These are phyloP conservation scores for Colletotrichum acutatum DNA, from an alignment of 2,329 filamentous ascomycete species.

Conservation along the genomic window DNA sequence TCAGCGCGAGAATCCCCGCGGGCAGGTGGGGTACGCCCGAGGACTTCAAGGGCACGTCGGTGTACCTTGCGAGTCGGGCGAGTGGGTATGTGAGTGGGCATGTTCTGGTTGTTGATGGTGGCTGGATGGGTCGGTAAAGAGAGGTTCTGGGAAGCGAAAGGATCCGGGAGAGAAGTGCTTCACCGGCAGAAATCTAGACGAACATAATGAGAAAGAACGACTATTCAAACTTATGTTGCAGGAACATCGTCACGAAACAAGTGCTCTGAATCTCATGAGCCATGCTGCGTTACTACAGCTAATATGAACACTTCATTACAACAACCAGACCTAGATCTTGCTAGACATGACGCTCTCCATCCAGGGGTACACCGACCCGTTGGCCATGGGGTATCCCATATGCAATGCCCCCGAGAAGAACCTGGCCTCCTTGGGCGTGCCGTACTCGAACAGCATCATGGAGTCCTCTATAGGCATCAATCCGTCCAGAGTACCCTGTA, in stretches of 20 bases:
- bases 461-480: constrained; percentile 77
- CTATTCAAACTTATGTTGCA: background rate
- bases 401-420: constrained; percentile 72
- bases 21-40: constrained; percentile 86
- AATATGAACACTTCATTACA: background rate
- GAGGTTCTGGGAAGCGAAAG: background rate
- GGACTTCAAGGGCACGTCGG: constrained; percentile 86
- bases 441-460: constrained; percentile 72
- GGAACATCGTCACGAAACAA: background rate
- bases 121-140: constrained; percentile 86
- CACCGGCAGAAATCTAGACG: background rate
- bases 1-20: constrained; percentile 83
- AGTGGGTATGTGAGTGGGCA: constrained; percentile 87
- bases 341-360: constrained; percentile 65
- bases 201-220: background rate
- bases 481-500: constrained; percentile 69
- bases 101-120: constrained; percentile 85
- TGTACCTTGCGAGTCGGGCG: constrained; percentile 81
- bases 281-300: background rate
- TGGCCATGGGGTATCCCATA: constrained; percentile 75
- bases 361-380: constrained; percentile 68
- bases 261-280: background rate
- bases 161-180: background rate
- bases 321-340: constrained; percentile 9
- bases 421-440: constrained; percentile 70